A percentile compares a stretch with the other conserved stretches of the same genome.
phyloP scores from a whole-genome alignment of 352 stramenopile species.

The Albugo candida region DNA sequence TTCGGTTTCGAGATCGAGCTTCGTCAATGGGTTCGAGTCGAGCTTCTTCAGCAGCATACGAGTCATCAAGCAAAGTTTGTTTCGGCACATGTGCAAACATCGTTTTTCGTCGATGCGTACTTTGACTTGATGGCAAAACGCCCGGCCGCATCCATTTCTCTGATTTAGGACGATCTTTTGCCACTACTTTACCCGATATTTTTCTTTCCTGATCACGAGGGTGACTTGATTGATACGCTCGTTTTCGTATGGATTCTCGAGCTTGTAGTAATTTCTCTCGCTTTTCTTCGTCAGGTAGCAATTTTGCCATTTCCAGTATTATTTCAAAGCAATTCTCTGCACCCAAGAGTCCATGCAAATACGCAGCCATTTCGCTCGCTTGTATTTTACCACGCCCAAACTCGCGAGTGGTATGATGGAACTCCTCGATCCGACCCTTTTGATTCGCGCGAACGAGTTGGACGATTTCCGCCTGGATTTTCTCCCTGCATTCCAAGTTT shows the following conservation, averaged over 20 bases:
- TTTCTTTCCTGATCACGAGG: no score
- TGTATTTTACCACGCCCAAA: constrained; percentile 47
- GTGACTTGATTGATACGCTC: no score
- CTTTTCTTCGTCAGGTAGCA: constrained; percentile 48
- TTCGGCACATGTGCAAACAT: no score
- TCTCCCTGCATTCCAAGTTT: constrained; percentile 37
- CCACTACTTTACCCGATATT: no score
- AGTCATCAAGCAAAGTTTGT: no score
- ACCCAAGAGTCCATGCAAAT: constrained; percentile 43
- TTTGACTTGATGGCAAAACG: no score
- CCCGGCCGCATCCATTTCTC: no score
- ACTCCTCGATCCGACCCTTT: constrained; percentile 55
- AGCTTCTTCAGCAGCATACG: no score
- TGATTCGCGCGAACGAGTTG: constrained; percentile 41
- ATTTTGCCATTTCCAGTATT: constrained; percentile 44
- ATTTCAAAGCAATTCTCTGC: constrained; percentile 47
- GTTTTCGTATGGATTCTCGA: constrained; percentile 8
- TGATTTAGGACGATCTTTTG: no score
- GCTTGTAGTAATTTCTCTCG: constrained; percentile 36
- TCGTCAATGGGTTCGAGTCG: no score
- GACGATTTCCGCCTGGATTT: constrained; percentile 53
- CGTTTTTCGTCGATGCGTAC: no score
- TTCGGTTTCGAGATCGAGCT: no score
- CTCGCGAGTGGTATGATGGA: constrained; percentile 60
- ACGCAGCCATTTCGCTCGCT: constrained; percentile 57